Base-by-base conservation (phyloP, 1,284 basidiomycete genomes). In the Macrocybe sp. region DNA sequence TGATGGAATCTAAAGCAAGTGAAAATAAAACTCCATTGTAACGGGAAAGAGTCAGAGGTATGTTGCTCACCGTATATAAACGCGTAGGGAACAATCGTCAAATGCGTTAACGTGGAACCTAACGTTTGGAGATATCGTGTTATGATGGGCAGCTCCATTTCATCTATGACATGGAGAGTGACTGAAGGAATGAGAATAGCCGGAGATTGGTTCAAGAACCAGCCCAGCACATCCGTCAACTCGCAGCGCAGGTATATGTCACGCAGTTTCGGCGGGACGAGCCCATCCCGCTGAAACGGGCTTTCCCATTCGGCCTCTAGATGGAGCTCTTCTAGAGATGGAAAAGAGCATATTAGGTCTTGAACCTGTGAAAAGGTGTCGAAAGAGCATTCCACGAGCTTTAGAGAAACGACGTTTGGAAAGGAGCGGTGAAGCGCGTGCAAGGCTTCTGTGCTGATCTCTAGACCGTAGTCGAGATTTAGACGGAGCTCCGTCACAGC, bases 261-360 rank as follows among this genome's bases (percentile, higher is more conserved):
- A 28, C 49, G 49, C 33, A 54, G 42, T 35, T 49, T 41, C 12
- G 47, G 46, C 22, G 49, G 45, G 2, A 50, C 47, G 9, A 40
- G 47, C 2, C n/a, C 16, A 2, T 49, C 34, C 14, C 49, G 51
- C 8, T 47, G 47, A 33, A 6, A 29, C 10, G 52, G 52, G 47
- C 51, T 47, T 5, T 47, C 47, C 52, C 52, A 54, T 29, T 51
- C 50, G 11, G 50, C 53, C 46, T 54, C 53, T 4, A 54, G 40
- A 28, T 52, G 43, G 16, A 54, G 41, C 9, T 36, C 37, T 43
- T 52, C 38, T 6, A 55, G 51, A 9, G 48, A 30, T 5, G 54
- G 54, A 28, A 55, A 52, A n/a, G 51, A 44, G 33, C 45, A 49
- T 29, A 55, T 39, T 16, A 55, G 45, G 6, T 39, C 34, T 45